Conservation (phyloP, 805 yeast genomes). For the Yamadazyma scolyti region DNA sequence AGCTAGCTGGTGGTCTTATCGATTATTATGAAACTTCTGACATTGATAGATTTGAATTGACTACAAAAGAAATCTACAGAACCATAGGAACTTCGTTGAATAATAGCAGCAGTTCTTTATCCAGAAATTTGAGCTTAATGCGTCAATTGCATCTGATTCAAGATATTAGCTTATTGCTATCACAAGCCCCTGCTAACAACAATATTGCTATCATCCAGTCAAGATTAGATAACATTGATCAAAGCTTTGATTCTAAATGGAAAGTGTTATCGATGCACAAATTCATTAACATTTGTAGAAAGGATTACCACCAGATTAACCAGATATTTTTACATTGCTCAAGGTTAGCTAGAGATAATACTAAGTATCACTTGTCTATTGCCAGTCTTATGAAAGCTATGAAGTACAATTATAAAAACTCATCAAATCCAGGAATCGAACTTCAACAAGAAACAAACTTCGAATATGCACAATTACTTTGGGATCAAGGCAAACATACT, state of each 20-base stretch:
- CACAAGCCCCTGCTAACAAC: slow-evolving; percentile 2
- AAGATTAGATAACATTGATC: slow-evolving; percentile 34
- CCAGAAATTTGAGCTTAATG: slow-evolving; percentile 34
- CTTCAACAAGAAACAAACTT: slow-evolving; percentile 32
- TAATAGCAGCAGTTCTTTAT: slow-evolving; percentile 34
- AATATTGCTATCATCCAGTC: slow-evolving; percentile 19
- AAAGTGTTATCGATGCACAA: slow-evolving; percentile 57
- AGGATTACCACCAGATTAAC: slow-evolving; percentile 21
- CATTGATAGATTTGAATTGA: not conserved
- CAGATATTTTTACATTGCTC: slow-evolving; percentile 60
- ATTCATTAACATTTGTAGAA: slow-evolving; percentile 29
- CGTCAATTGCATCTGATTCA: slow-evolving; percentile 33
- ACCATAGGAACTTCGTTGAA: slow-evolving; percentile 59
- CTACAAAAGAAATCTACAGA: slow-evolving; percentile 28
- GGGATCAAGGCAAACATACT: slow-evolving; percentile 87
- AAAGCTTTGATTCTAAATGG: slow-evolving; percentile 55
- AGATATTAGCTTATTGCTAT: slow-evolving; percentile 27
- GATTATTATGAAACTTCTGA: not conserved
- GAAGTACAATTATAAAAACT: slow-evolving; percentile 13
- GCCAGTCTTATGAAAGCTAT: slow-evolving; percentile 62
- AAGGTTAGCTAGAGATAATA: slow-evolving; percentile 60
- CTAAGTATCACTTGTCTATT: slow-evolving; percentile 70
- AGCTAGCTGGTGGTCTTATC: slow-evolving; percentile 45
- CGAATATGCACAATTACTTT: slow-evolving; percentile 76
- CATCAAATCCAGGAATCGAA: slow-evolving; percentile 30